phyloP scores from a whole-genome alignment of 768 basidiomycete genomes.

The Dioszegia hungarica region DNA sequence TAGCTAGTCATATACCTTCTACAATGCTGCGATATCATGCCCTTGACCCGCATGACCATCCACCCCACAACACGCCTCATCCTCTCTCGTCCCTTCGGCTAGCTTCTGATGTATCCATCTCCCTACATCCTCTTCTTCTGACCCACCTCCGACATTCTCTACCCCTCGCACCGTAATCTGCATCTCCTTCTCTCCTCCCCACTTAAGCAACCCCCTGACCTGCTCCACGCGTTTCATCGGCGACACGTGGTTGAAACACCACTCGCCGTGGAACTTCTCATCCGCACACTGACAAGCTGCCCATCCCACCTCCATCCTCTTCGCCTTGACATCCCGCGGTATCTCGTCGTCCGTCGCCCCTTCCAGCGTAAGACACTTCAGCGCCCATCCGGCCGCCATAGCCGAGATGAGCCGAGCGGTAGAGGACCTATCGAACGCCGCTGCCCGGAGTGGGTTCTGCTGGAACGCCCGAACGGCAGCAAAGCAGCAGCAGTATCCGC shows the following conservation, averaged over 20 bases:
- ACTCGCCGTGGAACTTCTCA: not conserved
- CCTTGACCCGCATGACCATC: no score
- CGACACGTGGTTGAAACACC: slow-evolving; percentile 5
- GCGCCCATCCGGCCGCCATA: not conserved
- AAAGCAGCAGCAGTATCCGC: slow-evolving; percentile 1
- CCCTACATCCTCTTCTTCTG: not conserved
- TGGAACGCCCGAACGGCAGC: not conserved
- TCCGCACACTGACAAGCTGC: slow-evolving; percentile 2
- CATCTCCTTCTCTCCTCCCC: not conserved
- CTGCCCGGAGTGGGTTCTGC: slow-evolving; percentile 1
- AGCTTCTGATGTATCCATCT: not conserved
- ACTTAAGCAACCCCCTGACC: not conserved
- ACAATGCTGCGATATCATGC: no score
- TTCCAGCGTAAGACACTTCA: not conserved
- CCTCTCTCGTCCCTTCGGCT: not conserved
- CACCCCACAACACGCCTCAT: no score
- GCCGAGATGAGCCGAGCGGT: not conserved
- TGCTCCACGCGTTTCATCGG: not conserved
- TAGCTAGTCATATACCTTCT: no score
- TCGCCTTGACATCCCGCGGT: not conserved
- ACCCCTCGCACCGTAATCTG: not conserved
- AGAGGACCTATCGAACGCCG: not conserved
- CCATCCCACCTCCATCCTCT: not conserved
- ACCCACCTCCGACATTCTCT: not conserved
- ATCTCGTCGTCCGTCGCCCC: not conserved